Percentiles rank a stretch among this genome's conserved stretches.
Conservation (phyloP, 345 rosid genomes). For the Pseudoturritis turrita region DNA sequence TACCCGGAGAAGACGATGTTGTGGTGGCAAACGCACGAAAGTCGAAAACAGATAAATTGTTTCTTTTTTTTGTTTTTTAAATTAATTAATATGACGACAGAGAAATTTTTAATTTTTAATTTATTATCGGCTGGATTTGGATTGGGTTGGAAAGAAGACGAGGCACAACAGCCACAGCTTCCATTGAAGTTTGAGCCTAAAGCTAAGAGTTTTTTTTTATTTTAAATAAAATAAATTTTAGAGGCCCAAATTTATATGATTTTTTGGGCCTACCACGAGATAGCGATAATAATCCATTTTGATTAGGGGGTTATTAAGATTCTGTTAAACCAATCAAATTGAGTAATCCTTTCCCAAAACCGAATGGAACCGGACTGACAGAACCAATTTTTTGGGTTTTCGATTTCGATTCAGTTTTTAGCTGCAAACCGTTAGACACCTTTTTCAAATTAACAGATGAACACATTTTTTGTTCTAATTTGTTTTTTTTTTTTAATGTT, state of each 20-base stretch:
- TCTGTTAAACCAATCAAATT: neutral
- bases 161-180: conserved; percentile 31
- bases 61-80: neutral
- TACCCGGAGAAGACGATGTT: conserved; percentile 23
- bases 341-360: too few species aligned
- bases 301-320: neutral
- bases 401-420: too few species aligned
- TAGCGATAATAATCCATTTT: neutral
- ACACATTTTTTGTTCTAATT: too few species aligned
- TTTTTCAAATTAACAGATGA: too few species aligned
- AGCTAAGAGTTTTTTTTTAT: too few species aligned
- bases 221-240: neutral
- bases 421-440: too few species aligned
- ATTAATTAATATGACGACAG: neutral
- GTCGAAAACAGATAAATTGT: conserved; percentile 23
- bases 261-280: conserved; percentile 10
- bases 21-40: conserved; percentile 27
- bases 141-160: conserved; percentile 3
- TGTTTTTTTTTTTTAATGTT: too few species aligned
- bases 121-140: conserved; percentile 7
- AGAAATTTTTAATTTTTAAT: too few species aligned
- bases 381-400: too few species aligned
- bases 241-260: conserved; percentile 6
- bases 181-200: conserved; percentile 18
- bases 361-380: too few species aligned